Conservation (phyloP, 2,329 filamentous ascomycete species). For the Acephala macrosclerotiorum region DNA sequence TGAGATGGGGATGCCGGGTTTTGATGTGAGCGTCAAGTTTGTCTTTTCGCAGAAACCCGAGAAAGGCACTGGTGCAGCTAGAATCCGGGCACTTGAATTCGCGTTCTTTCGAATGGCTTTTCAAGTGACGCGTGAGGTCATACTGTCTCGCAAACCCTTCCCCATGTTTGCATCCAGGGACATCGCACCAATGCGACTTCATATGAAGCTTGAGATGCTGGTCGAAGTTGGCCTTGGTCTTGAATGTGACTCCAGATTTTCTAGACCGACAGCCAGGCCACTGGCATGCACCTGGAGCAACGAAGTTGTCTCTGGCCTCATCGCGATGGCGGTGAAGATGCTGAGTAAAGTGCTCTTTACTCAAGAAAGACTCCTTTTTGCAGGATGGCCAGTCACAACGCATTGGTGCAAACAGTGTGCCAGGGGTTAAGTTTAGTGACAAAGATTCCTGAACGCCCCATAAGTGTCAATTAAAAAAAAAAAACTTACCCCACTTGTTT, state of each 20-base stretch:
- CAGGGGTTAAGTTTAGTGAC: too few species aligned
- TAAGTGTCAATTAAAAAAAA: neutral
- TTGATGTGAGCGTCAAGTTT: constrained; percentile 3
- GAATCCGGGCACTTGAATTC: constrained; percentile 9
- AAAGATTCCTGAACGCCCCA: neutral
- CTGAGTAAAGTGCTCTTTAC: neutral
- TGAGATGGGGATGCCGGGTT: neutral
- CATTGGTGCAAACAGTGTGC: neutral
- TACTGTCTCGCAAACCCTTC: constrained; percentile 5
- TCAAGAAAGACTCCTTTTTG: neutral
- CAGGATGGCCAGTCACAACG: neutral
- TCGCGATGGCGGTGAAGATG: neutral
- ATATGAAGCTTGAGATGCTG: constrained; percentile 9
- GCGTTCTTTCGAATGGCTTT: constrained; percentile 8
- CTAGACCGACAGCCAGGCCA: neutral
- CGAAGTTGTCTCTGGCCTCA: neutral
- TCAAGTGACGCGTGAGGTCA: constrained; percentile 5
- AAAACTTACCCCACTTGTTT: neutral
- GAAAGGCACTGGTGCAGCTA: constrained; percentile 4
- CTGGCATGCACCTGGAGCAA: neutral
- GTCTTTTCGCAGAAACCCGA: constrained; percentile 2
- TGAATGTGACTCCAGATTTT: neutral
- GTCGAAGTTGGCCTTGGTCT: neutral
- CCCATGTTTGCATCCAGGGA: constrained; percentile 5
- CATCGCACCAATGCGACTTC: constrained; percentile 13